Evolutionary conservation across 345 rosid genomes (phyloP), one percentile per base, ranked within the genome.

Genomic region (Lumnitzera racemosa): DNA sequence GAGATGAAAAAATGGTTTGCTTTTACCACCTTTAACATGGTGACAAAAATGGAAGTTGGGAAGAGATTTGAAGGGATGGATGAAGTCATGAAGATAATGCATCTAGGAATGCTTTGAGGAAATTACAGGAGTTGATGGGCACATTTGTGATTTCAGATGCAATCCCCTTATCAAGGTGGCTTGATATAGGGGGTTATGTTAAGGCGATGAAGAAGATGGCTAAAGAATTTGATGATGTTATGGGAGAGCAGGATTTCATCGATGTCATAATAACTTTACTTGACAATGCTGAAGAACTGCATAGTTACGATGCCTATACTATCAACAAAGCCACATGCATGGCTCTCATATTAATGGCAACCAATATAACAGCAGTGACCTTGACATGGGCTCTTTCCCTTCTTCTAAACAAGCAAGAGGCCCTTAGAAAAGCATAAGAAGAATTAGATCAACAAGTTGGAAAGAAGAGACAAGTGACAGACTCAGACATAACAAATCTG

Each of bases 141-240:
- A 53, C 66, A 13, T 83, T 81, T 64, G 76, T 81, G 10, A 54
- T 74, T 24, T 79, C 88, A 0, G 95, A 89, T 69, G 86, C 84
- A 8, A 47, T 87, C 55, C 89, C 91, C 1, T 70, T 47, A 55
- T 61, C 83, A 17, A 17, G 89, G 61, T 83, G 85, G 89, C 56
- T 83, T 53, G 89, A 83, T 57, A 11, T 74, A 14, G 74, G 68
- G 61, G 94, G 95, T 3, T 65, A 72, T 69, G 83, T 76, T 63
- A 84, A 17, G 75, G 78, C 70, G 46, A 89, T 86, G 90, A 89
- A 79, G 77, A 66, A 70, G 78, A 79, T 84, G 4, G 87, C 67
- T 5, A 67, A 64, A 66, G 74, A 82, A 12, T 27, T 82, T 46
- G 85, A 82, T 27, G 67, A 29, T 2, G 59, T 82, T 3, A 59